These are phyloP conservation scores for Hypoxylon intermedium DNA, from an alignment of 495 filamentous ascomycete genomes.

Conservation along the genomic window DNA sequence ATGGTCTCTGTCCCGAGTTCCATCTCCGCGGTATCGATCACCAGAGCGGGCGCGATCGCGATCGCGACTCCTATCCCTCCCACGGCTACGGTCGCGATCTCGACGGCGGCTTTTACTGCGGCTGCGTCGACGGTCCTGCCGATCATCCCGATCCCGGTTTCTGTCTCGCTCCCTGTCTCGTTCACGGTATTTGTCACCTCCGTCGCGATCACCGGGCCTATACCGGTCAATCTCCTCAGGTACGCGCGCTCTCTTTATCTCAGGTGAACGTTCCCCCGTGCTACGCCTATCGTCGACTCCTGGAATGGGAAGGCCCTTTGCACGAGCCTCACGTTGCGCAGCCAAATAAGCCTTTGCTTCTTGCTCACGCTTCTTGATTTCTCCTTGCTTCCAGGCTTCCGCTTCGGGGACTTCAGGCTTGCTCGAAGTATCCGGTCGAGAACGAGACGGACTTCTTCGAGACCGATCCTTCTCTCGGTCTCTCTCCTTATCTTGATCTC, in stretches of 20 bases:
- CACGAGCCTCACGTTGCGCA: conserved; percentile 58
- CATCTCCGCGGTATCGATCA: conserved; percentile 38
- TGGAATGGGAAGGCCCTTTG: conserved; percentile 57
- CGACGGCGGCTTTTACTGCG: conserved; percentile 48
- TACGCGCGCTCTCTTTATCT: conserved; percentile 52
- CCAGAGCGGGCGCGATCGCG: conserved; percentile 48
- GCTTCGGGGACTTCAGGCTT: conserved; percentile 34
- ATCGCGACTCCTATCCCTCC: conserved; percentile 53
- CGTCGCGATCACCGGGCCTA: conserved; percentile 45
- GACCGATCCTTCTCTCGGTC: conserved; percentile 29
- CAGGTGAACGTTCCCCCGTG: conserved; percentile 53
- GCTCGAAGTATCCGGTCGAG: conserved; percentile 41
- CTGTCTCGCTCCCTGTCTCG: conserved; percentile 36
- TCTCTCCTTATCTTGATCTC: not conserved
- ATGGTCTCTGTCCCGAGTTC: conserved; percentile 34
- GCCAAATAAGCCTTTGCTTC: conserved; percentile 65
- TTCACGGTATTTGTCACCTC: conserved; percentile 19
- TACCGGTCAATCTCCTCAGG: conserved; percentile 55
- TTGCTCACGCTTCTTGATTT: conserved; percentile 62
- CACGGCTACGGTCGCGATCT: conserved; percentile 45
- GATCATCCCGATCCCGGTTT: conserved; percentile 29
- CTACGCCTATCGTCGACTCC: conserved; percentile 54
- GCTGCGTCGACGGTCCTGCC: conserved; percentile 43
- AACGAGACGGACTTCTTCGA: conserved; percentile 50
- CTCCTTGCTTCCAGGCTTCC: conserved; percentile 60